A percentile compares a stretch with the other conserved stretches of the same genome.
These are phyloP conservation scores for Aspergillus calidoustus DNA, from an alignment of 2,329 filamentous ascomycete genomes.

Conservation along the genomic window DNA sequence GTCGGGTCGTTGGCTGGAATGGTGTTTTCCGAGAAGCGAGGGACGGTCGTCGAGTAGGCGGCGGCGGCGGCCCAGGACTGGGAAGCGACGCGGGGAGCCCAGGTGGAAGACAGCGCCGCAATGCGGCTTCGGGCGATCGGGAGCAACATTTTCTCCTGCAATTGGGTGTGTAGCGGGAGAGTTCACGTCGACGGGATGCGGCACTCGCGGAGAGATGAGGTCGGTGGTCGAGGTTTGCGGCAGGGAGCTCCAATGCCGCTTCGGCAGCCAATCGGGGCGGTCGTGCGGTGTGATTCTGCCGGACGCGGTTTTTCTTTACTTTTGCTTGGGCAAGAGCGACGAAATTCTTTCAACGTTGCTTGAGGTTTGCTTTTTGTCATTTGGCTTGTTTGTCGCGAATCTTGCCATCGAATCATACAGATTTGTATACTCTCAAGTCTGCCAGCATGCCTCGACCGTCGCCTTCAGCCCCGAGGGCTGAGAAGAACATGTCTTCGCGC, in stretches of 20 bases:
- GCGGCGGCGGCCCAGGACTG: constrained; percentile 28
- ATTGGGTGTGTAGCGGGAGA: constrained; percentile 21
- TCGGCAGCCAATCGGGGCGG: constrained; percentile 31
- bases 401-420: neutral
- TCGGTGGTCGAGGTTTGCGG: constrained; percentile 40
- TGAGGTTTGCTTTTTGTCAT: constrained; percentile 3
- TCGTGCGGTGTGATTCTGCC: constrained; percentile 28
- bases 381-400: neutral
- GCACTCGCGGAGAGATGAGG: constrained; percentile 21
- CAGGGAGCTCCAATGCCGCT: constrained; percentile 29
- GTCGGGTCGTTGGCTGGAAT: constrained; percentile 63
- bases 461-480: constrained; percentile 60
- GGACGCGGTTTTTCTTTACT: constrained; percentile 22
- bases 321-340: constrained; percentile 9
- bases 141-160: constrained; percentile 30
- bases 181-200: constrained; percentile 22
- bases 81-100: constrained; percentile 35
- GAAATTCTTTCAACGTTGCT: constrained; percentile 14
- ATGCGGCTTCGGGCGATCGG: constrained; percentile 51
- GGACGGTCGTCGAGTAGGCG: constrained; percentile 49
- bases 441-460: constrained; percentile 37
- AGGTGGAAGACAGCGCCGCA: constrained; percentile 50
- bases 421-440: constrained; percentile 8
- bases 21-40: constrained; percentile 46
- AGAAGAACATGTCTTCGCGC: constrained; percentile 80